These are phyloP conservation scores for Rhizopus arrhizus DNA, from an alignment of 371 early-diverging fungal genomes.

Conservation along the genomic window DNA sequence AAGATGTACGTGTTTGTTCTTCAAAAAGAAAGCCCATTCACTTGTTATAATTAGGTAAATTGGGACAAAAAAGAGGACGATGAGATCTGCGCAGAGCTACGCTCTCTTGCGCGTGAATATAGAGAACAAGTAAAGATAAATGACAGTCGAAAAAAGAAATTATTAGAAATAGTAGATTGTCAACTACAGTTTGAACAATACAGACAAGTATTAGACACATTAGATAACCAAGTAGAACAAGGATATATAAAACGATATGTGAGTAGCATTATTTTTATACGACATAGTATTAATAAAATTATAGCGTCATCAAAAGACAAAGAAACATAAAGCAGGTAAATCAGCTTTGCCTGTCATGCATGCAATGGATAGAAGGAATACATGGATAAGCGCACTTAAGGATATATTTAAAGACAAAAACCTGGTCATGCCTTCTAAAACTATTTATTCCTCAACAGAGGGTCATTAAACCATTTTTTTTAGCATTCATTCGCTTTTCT, in stretches of 20 bases:
- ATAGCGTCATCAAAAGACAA: conserved; percentile 71
- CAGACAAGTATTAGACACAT: conserved; percentile 80
- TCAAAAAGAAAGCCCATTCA: not conserved
- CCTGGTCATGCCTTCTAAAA: conserved; percentile 63
- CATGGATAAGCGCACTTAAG: conserved; percentile 41
- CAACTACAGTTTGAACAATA: conserved; percentile 89
- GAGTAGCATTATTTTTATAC: conserved; percentile 39
- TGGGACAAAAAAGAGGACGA: conserved; percentile 79
- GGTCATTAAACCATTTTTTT: not conserved
- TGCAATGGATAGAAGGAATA: conserved; percentile 57
- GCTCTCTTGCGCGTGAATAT: conserved; percentile 69
- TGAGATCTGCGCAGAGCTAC: conserved; percentile 77
- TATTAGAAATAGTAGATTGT: conserved; percentile 71
- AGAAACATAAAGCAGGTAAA: conserved; percentile 68
- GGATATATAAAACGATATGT: conserved; percentile 83
- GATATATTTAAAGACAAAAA: conserved; percentile 71
- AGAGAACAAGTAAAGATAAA: conserved; percentile 74
- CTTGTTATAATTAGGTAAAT: conserved; percentile 41
- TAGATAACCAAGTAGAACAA: conserved; percentile 85
- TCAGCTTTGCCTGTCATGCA: conserved; percentile 54
- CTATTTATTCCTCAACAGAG: conserved; percentile 50
- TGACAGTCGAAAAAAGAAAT: conserved; percentile 61
- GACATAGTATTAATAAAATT: not conserved
- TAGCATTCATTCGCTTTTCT: conserved; percentile 42
- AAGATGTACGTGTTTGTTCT: conserved; percentile 54